A percentile compares a stretch with the other conserved stretches of the same genome.
Conservation (phyloP, 2,329 filamentous ascomycete species). For the Cryphonectria japonica region DNA sequence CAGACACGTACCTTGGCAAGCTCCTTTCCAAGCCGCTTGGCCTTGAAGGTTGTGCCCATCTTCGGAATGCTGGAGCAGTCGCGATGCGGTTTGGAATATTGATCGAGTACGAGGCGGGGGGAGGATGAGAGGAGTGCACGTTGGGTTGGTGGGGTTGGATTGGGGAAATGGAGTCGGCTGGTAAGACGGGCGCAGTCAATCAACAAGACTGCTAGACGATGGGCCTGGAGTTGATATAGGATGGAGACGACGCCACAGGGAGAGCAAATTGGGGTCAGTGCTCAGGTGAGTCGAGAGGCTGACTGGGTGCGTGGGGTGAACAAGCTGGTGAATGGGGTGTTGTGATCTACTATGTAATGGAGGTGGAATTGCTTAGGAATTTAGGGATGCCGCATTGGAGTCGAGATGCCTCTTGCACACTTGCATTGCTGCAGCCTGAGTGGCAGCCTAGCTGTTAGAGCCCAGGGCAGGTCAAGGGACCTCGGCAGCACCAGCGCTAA, state of each 20-base stretch:
- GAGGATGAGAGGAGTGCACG: neutral
- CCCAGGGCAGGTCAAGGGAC: neutral
- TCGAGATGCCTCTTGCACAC: neutral
- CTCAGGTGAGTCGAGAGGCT: neutral
- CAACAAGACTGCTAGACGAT: neutral
- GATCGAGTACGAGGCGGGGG: neutral
- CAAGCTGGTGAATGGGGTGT: neutral
- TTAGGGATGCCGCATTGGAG: neutral
- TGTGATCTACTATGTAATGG: neutral
- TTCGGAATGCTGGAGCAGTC: constrained; percentile 8
- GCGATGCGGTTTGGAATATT: neutral
- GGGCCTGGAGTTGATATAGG: neutral
- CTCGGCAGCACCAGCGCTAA: neutral
- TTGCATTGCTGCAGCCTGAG: constrained; percentile 3
- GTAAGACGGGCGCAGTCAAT: neutral
- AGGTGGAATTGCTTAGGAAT: neutral
- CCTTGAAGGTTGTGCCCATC: constrained; percentile 52
- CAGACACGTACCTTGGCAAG: constrained; percentile 53
- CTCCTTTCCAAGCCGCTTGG: constrained; percentile 64
- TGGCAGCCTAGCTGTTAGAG: neutral
- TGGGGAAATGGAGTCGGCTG: neutral
- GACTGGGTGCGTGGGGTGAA: neutral
- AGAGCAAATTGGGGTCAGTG: neutral
- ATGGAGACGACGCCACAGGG: neutral
- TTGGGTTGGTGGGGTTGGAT: neutral